A percentile compares a stretch with the other conserved stretches of the same genome.
These are phyloP conservation scores for Emergomyces pasteurianus DNA, from an alignment of 2,329 filamentous ascomycete species.

Conservation along the genomic window DNA sequence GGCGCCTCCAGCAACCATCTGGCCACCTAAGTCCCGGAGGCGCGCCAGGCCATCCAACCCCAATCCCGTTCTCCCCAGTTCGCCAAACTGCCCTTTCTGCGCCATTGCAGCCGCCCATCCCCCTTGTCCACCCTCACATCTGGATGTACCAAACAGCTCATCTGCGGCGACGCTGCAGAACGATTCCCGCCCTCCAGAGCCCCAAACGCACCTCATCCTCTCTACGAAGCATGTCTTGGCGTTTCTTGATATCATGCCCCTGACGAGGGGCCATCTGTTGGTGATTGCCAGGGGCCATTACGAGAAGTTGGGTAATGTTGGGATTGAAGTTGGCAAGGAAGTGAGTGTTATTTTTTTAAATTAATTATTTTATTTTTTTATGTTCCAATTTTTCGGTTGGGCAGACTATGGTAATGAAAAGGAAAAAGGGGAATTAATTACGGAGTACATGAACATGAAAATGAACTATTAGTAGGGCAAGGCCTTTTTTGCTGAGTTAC, in stretches of 20 bases:
- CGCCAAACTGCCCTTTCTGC: conserved; percentile 44
- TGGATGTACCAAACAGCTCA: conserved; percentile 7
- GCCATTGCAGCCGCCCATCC: conserved; percentile 43
- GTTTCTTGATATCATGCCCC: conserved; percentile 87
- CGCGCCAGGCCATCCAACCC: neutral
- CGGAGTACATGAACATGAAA: too few relatives aligned
- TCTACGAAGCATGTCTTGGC: conserved; percentile 67
- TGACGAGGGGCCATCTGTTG: conserved; percentile 71
- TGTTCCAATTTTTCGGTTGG: neutral
- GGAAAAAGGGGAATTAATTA: neutral
- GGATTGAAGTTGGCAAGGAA: conserved; percentile 49
- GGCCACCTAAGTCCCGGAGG: neutral
- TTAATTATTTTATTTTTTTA: neutral
- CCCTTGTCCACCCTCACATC: conserved; percentile 18
- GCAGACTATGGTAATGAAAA: neutral
- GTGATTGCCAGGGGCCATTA: conserved; percentile 68
- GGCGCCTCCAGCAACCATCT: neutral
- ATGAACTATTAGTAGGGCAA: neutral
- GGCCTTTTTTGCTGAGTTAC: neutral
- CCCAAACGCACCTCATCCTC: conserved; percentile 49
- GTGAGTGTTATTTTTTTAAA: conserved; percentile 42
- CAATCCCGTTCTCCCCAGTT: neutral
- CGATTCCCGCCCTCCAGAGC: neutral
- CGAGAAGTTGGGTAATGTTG: conserved; percentile 63
- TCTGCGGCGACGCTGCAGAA: neutral